phyloP scores from a whole-genome alignment of 2,329 filamentous ascomycete species.

The Fusarium graminum region DNA sequence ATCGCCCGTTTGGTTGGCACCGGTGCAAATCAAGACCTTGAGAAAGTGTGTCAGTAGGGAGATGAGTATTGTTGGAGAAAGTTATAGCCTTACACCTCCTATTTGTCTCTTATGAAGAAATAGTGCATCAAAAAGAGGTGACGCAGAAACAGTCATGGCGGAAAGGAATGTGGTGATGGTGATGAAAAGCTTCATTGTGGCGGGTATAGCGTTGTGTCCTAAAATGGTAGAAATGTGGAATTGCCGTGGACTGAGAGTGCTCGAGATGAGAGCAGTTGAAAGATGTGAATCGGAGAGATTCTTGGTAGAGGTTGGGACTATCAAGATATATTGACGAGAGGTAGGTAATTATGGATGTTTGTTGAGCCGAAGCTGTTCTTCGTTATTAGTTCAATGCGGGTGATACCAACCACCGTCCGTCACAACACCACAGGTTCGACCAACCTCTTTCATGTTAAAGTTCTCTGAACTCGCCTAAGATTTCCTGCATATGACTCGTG shows the following conservation, averaged over 20 bases:
- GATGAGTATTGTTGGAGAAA: background rate
- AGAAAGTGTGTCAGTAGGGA: slow-evolving; percentile 9
- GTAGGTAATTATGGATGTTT: slow-evolving; percentile 6
- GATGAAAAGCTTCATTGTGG: slow-evolving; percentile 51
- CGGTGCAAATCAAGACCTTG: slow-evolving; percentile 65
- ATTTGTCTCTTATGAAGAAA: slow-evolving; percentile 55
- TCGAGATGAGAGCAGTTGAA: slow-evolving; percentile 13
- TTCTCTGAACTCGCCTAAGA: slow-evolving; percentile 4
- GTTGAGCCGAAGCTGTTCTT: slow-evolving; percentile 4
- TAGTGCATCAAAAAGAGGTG: slow-evolving; percentile 43
- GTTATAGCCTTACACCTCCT: slow-evolving; percentile 60
- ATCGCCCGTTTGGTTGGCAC: slow-evolving; percentile 62
- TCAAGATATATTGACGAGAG: background rate
- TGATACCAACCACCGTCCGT: slow-evolving; percentile 38
- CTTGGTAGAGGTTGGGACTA: slow-evolving; percentile 32
- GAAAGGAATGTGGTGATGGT: slow-evolving; percentile 41
- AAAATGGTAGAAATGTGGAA: background rate
- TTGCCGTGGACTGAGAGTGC: slow-evolving; percentile 8
- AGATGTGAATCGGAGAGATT: slow-evolving; percentile 27
- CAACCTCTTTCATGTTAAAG: slow-evolving; percentile 44
- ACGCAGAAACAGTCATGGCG: slow-evolving; percentile 44
- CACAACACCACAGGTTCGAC: slow-evolving; percentile 18
- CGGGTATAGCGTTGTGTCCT: slow-evolving; percentile 1
- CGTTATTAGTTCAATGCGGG: background rate
- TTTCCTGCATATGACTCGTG: slow-evolving; percentile 8